Percentiles rank a stretch among this genome's conserved stretches.
These are phyloP conservation scores for Panicum virgatum DNA, from an alignment of 202 grass and related monocot species.

Conservation along the genomic window DNA sequence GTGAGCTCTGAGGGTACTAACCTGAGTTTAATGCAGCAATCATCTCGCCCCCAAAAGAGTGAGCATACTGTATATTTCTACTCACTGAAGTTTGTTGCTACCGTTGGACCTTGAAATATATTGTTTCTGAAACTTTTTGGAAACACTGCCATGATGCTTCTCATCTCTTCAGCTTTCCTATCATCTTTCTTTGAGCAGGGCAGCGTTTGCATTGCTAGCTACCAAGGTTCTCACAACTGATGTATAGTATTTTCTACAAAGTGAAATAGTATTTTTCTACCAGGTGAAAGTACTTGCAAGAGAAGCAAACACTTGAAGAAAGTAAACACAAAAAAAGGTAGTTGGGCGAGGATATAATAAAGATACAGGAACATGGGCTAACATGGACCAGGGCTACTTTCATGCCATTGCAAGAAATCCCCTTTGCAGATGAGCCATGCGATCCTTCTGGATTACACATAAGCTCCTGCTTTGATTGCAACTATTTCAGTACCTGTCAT, in stretches of 20 bases:
- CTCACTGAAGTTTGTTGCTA: constrained; percentile 36
- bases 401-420: constrained; percentile 61
- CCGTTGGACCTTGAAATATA: constrained; percentile 22
- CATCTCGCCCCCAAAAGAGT: constrained; percentile 48
- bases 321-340: constrained; percentile 3
- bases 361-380: constrained; percentile 63
- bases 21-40: constrained; percentile 46
- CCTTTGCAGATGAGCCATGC: constrained; percentile 45
- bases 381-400: constrained; percentile 69
- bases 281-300: constrained; percentile 32
- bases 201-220: not conserved
- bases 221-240: constrained; percentile 4
- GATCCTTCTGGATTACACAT: constrained; percentile 40
- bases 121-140: constrained; percentile 34
- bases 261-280: constrained; percentile 5
- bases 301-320: constrained; percentile 47
- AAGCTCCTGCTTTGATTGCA: constrained; percentile 40
- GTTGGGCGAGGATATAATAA: constrained; percentile 51
- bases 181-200: not conserved
- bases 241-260: constrained; percentile 2
- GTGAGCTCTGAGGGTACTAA: constrained; percentile 18
- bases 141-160: constrained; percentile 29
- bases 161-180: not conserved
- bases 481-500: constrained; percentile 37
- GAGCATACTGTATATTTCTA: constrained; percentile 46